These are phyloP conservation scores for Xylaria cubensis DNA, from an alignment of 495 filamentous ascomycete species.

Conservation along the genomic window DNA sequence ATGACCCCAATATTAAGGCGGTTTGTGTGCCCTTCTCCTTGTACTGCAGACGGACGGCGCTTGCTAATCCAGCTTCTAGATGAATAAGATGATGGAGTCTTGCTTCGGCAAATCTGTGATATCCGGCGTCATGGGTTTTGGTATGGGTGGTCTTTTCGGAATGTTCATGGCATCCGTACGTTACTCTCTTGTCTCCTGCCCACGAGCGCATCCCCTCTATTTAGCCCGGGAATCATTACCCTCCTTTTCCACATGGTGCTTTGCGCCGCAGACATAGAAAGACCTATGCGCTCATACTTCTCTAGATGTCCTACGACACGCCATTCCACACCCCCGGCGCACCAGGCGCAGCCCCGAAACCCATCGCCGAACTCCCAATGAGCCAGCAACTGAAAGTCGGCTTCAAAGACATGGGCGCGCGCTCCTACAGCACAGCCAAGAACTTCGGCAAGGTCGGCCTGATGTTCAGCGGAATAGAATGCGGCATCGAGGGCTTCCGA, in stretches of 20 bases:
- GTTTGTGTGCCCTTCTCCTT: slow-evolving; percentile 36
- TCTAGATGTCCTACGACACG: slow-evolving; percentile 90
- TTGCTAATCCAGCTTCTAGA: slow-evolving; percentile 55
- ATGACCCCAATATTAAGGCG: slow-evolving; percentile 52
- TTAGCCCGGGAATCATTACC: background rate
- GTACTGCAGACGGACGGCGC: background rate
- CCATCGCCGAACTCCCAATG: slow-evolving; percentile 75
- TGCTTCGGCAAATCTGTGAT: slow-evolving; percentile 85
- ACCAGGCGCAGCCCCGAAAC: slow-evolving; percentile 58
- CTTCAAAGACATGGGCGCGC: slow-evolving; percentile 91
- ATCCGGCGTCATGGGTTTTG: slow-evolving; percentile 86
- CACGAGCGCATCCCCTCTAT: background rate
- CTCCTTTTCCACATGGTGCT: background rate
- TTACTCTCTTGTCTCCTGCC: slow-evolving; percentile 25
- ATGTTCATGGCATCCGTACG: slow-evolving; percentile 92
- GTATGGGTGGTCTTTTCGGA: slow-evolving; percentile 88
- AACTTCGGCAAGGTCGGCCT: slow-evolving; percentile 94
- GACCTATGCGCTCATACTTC: slow-evolving; percentile 20
- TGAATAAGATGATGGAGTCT: slow-evolving; percentile 85
- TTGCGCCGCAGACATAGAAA: background rate
- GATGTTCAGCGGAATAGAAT: slow-evolving; percentile 91
- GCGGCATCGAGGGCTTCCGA: slow-evolving; percentile 87
- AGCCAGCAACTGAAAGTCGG: slow-evolving; percentile 80
- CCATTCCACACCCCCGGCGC: slow-evolving; percentile 71
- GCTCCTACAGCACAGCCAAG: slow-evolving; percentile 85